Conservation (phyloP, 768 basidiomycete genomes). For the Hirschioporus abietinus region DNA sequence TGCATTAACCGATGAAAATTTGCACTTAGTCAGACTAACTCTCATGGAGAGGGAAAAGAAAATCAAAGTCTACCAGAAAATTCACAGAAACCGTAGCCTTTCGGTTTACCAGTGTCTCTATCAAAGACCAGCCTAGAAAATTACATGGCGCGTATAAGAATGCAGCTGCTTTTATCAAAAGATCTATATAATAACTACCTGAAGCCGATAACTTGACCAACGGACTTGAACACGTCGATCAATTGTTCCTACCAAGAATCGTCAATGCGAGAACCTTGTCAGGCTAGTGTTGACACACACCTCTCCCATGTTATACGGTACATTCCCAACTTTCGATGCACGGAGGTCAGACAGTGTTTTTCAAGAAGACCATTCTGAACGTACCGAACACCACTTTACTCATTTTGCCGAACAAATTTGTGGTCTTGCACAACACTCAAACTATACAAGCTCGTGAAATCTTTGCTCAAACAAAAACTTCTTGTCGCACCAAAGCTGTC, state of each 20-base stretch:
- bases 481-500: too few species aligned
- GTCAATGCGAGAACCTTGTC: constrained; percentile 9
- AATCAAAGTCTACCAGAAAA: constrained; percentile 68
- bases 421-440: too few species aligned
- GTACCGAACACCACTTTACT: constrained; percentile 73
- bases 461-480: too few species aligned
- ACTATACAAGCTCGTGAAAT: too few species aligned
- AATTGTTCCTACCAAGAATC: constrained; percentile 56
- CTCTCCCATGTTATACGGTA: constrained; percentile 87
- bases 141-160: constrained; percentile 10
- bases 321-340: constrained; percentile 64
- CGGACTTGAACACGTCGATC: constrained; percentile 83
- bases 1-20: neutral
- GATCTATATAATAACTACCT: constrained; percentile 38
- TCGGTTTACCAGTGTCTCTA: constrained; percentile 90
- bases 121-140: constrained; percentile 73
- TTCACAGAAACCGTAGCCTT: constrained; percentile 93
- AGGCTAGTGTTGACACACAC: constrained; percentile 25
- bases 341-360: constrained; percentile 5
- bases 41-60: constrained; percentile 19
- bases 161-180: constrained; percentile 8
- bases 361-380: constrained; percentile 17
- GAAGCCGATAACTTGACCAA: constrained; percentile 86
- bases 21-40: constrained; percentile 30
- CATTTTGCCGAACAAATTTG: constrained; percentile 28